Base-by-base conservation (phyloP, 352 stramenopile species). In the Globisporangium uncinulatum region DNA sequence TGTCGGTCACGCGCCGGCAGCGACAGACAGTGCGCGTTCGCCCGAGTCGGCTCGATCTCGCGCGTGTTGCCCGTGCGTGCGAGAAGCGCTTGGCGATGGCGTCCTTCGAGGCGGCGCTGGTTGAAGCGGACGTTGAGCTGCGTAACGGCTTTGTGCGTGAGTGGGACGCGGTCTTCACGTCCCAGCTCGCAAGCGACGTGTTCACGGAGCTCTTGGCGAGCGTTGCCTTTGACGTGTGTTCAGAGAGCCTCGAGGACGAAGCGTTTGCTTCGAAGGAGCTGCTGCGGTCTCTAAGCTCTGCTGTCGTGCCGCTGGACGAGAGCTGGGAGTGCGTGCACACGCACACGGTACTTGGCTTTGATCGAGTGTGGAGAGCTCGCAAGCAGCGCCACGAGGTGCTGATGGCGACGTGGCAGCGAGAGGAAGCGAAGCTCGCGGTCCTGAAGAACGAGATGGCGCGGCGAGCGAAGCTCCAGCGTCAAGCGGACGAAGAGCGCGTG, bases 71-170 rank as follows among this genome's bases (percentile, higher is more conserved):
- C 15, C 59, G 80, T 34, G 79, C 79, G 14, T 69, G 65, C 51
- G 75, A 88, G 58, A 93, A 91, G 54, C 78, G 80, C 0, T 56
- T 88, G 2, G 67, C 76, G 0, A 90, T 92, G 79, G 60, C 66
- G 31, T 57, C 59, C 0, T 69, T 89, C 7, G 83, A 92, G 42
- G 57, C 77, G 6, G 54, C 43, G 5, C 58, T 90, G 9, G 34
- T 83, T 1, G 36, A 42, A 0, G 74, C 69, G 21, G 69, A 89
- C 32, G 42, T 9, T 19, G 19, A 58, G 9, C 17, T 88, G 19
- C 55, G 70, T 1, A 49, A n/a, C 1, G 45, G 47, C 4, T 79
- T 79, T 45, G 58, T 65, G 17, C 32, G 46, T 2, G 76, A 84
- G 41, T 68, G 69, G 9, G 67, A 85, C 24, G 29, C 15, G 4